Percentiles rank a stretch among this genome's conserved stretches.
Evolutionary conservation across 176 grass and related monocot species (phyloP).

Genomic region (Eremochloa ophiuroides): DNA sequence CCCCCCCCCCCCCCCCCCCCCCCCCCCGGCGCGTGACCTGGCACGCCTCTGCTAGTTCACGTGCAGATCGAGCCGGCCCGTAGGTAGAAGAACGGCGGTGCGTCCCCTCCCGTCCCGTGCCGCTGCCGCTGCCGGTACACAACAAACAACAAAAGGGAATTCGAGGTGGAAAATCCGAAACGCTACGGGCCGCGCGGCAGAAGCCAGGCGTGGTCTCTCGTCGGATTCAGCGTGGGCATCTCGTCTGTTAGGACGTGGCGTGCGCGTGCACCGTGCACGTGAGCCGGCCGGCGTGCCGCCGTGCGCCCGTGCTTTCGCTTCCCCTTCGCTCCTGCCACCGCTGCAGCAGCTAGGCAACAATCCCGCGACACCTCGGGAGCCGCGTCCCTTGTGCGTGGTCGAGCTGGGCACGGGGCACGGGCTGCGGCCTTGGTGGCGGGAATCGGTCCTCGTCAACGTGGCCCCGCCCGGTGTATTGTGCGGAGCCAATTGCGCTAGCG

Average conservation of each 20-base stretch:
- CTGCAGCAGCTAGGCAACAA: conserved; percentile 19
- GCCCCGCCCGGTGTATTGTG: not conserved
- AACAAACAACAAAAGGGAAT: not conserved
- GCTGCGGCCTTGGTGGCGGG: no score
- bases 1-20: no score
- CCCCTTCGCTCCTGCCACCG: not conserved
- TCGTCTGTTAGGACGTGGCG: not conserved
- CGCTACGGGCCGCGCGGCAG: not conserved
- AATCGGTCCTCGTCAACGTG: not conserved
- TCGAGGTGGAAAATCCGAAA: not conserved
- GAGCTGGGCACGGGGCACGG: not conserved
- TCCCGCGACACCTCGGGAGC: conserved; percentile 5
- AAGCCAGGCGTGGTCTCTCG: not conserved
- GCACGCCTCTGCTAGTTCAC: conserved; percentile 14
- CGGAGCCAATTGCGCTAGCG: no score
- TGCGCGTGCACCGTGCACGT: conserved; percentile 25
- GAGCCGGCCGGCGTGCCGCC: conserved; percentile 1
- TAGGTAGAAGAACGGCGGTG: not conserved
- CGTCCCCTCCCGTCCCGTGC: not conserved
- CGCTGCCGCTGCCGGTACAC: not conserved
- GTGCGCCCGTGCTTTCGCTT: not conserved
- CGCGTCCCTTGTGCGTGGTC: not conserved
- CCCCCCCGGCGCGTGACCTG: not conserved
- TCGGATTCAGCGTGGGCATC: not conserved
- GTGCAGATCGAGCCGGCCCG: not conserved